Conservation (phyloP, 2,329 filamentous ascomycete genomes). For the Ophiobolus disseminans region DNA sequence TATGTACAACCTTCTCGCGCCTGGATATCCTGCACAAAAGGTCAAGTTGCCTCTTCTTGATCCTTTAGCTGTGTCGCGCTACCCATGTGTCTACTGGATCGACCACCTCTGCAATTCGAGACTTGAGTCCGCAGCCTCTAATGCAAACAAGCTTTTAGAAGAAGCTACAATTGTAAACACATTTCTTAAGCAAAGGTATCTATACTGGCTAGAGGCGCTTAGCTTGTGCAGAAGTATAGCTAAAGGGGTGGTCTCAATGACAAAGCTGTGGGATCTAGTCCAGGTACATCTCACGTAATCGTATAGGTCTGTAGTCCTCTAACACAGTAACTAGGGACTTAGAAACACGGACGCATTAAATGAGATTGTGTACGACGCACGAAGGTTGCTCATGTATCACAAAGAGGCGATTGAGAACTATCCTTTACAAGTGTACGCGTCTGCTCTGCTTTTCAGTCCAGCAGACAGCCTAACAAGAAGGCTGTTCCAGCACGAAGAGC, state of each 20-base stretch:
- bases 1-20: conserved; percentile 26
- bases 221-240: conserved; percentile 11
- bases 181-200: conserved; percentile 12
- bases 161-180: conserved; percentile 6
- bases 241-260: conserved; percentile 11
- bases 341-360: not conserved
- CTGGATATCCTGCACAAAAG: conserved; percentile 21
- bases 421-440: conserved; percentile 33
- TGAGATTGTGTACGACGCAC: conserved; percentile 19
- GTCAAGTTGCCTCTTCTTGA: conserved; percentile 29
- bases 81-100: conserved; percentile 44
- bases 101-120: conserved; percentile 37
- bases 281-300: not conserved
- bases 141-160: not conserved
- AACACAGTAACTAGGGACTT: not conserved
- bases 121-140: conserved; percentile 1
- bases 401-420: conserved; percentile 21
- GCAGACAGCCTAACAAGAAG: conserved; percentile 19
- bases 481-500: conserved; percentile 25
- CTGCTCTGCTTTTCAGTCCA: conserved; percentile 31
- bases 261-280: conserved; percentile 5
- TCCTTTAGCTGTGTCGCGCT: conserved; percentile 30
- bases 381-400: conserved; percentile 32
- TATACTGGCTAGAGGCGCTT: conserved; percentile 14
- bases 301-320: not conserved